phyloP scores from a whole-genome alignment of 495 filamentous ascomycete species.

The Neurospora cerealis region DNA sequence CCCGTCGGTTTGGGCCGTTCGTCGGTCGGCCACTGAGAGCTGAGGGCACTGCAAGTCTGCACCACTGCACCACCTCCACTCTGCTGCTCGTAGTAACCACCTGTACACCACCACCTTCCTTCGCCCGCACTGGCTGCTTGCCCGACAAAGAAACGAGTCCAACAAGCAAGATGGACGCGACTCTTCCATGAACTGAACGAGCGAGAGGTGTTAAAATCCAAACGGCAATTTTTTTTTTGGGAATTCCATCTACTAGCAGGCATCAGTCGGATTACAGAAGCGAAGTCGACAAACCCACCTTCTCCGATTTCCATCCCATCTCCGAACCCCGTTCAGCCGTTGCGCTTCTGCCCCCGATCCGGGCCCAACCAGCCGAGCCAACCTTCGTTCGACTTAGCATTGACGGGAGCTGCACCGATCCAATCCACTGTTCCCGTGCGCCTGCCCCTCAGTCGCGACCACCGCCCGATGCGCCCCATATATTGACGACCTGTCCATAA shows the following conservation, averaged over 20 bases:
- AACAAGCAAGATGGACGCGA: background rate
- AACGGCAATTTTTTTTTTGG: background rate
- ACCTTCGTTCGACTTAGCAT: background rate
- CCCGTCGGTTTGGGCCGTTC: background rate
- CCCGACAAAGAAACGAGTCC: background rate
- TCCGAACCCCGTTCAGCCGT: background rate
- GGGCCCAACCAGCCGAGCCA: background rate
- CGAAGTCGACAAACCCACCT: background rate
- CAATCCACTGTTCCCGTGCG: background rate
- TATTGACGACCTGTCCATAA: background rate
- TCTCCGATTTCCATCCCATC: background rate
- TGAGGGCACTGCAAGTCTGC: background rate
- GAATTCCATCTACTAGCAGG: background rate
- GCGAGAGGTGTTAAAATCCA: background rate
- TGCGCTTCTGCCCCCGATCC: background rate
- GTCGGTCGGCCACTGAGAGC: background rate
- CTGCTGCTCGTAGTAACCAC: background rate
- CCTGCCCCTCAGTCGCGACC: background rate
- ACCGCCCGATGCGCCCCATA: background rate
- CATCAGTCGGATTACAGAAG: background rate
- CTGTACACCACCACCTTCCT: background rate
- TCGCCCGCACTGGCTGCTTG: background rate
- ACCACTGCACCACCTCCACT: background rate
- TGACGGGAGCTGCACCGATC: background rate
- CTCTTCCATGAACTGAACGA: background rate